Evolutionary conservation across 2,329 filamentous ascomycete genomes (phyloP).

Genomic region (Aspergillus sp.): DNA sequence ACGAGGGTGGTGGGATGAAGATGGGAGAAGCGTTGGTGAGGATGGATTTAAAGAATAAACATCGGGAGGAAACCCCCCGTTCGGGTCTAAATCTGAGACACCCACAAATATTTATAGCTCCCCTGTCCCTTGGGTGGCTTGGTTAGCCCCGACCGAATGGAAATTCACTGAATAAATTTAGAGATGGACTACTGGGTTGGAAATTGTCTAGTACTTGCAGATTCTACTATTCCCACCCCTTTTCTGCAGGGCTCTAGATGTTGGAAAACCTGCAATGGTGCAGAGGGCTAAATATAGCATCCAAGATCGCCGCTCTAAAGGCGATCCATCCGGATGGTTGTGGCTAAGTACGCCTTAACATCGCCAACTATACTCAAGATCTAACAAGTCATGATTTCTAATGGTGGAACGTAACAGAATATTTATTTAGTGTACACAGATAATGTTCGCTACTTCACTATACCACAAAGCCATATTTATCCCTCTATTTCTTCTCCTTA

Average conservation of each 20-base stretch:
- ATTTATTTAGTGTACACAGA: constrained; percentile 4
- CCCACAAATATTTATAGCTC: background rate
- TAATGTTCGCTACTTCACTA: constrained; percentile 13
- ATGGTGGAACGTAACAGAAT: background rate
- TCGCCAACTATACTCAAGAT: too few species aligned
- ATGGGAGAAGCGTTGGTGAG: background rate
- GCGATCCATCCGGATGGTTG: background rate
- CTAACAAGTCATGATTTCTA: background rate
- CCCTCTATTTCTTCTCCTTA: constrained; percentile 59
- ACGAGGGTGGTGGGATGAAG: background rate
- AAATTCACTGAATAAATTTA: background rate
- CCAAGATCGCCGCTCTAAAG: background rate
- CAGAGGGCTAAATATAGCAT: background rate
- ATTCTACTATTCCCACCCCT: too few species aligned
- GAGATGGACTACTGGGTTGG: too few species aligned
- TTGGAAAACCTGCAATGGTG: background rate
- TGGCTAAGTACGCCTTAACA: too few species aligned
- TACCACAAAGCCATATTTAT: constrained; percentile 7
- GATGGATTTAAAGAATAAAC: background rate
- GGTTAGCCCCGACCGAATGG: background rate
- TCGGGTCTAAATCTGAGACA: background rate
- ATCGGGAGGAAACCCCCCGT: background rate
- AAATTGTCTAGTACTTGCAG: too few species aligned
- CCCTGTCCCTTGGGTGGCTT: background rate
- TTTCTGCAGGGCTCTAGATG: background rate